These are phyloP conservation scores for Nidula microcarpa DNA, from an alignment of 768 basidiomycete species.

Conservation along the genomic window DNA sequence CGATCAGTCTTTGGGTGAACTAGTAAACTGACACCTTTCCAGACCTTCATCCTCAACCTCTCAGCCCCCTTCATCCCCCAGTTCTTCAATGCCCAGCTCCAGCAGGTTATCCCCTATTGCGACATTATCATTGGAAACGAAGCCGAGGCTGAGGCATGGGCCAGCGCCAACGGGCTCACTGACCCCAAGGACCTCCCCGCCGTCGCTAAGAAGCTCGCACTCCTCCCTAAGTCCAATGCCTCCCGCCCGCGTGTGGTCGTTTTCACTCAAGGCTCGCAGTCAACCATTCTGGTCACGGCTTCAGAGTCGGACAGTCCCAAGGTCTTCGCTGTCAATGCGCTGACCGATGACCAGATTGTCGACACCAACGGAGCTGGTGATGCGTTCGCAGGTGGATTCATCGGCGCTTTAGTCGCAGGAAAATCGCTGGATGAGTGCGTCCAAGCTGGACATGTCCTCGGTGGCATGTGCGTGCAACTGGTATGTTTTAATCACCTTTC, in stretches of 20 bases:
- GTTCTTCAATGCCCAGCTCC: constrained; percentile 83
- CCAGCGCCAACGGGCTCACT: constrained; percentile 64
- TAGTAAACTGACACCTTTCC: background rate
- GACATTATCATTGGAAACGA: constrained; percentile 98
- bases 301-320: constrained; percentile 51
- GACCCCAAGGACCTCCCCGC: constrained; percentile 60
- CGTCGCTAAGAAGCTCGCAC: constrained; percentile 77
- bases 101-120: constrained; percentile 76
- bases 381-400: constrained; percentile 94
- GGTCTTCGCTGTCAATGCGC: constrained; percentile 52
- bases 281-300: constrained; percentile 74
- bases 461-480: constrained; percentile 80
- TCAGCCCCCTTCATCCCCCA: constrained; percentile 97
- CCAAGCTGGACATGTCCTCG: constrained; percentile 84
- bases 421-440: constrained; percentile 77
- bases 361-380: constrained; percentile 99
- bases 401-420: constrained; percentile 79
- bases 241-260: constrained; percentile 78
- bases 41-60: constrained; percentile 91
- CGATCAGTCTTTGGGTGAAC: background rate
- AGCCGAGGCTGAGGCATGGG: constrained; percentile 88
- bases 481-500: constrained; percentile 29
- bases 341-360: constrained; percentile 67
- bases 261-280: constrained; percentile 85
- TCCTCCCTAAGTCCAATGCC: constrained; percentile 69